Evolutionary conservation across 495 filamentous ascomycete species (phyloP), one percentile per base, ranked within the genome.

Genomic region (Trichocladium antarcticum): DNA sequence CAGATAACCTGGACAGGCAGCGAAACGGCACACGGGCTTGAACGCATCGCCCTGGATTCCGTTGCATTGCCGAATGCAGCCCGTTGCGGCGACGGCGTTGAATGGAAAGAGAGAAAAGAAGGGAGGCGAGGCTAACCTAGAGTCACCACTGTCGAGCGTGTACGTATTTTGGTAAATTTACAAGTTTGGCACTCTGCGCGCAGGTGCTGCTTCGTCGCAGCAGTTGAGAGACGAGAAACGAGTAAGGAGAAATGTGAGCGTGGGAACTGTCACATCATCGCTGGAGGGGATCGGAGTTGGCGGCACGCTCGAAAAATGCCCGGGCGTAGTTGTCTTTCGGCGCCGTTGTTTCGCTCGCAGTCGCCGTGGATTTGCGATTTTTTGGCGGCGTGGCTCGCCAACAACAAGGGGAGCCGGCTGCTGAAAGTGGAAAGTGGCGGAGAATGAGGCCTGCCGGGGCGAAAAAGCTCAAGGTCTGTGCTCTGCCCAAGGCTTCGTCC

Each of bases 261-360:
- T 45, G 16, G 42, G 37, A 34, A 47, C 35, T 45, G 59, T 66
- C 63, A 66, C 63, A 64, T 66, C 53, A 66, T 66, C 57, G 61
- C 51, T 56, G 41, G 50, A 3, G 31, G 38, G 11, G 20, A 14
- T 39, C 12, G 35, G 22, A 27, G 48, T 37, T n/a, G 37, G 45
- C 40, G 9, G 19, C 24, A 40, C 39, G 10, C 7, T 28, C 28
- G 36, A 6, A 11, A 29, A 27, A 0, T 31, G 22, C 27, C 12
- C 39, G n/a, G 28, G 7, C 16, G 15, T 2, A 12, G 20, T 28
- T 38, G 19, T 0, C 3, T 32, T 7, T 29, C 21, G 14, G 27
- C n/a, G n/a, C 17, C n/a, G 28, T 10, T 34, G 37, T 35, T 43
- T 29, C 21, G 5, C 10, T 20, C 5, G n/a, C 20, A n/a, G 6